Evolutionary conservation across 2,329 filamentous ascomycete species (phyloP), one percentile per base, ranked within the genome.

Genomic region (Graphiopsis chlorocephala): DNA sequence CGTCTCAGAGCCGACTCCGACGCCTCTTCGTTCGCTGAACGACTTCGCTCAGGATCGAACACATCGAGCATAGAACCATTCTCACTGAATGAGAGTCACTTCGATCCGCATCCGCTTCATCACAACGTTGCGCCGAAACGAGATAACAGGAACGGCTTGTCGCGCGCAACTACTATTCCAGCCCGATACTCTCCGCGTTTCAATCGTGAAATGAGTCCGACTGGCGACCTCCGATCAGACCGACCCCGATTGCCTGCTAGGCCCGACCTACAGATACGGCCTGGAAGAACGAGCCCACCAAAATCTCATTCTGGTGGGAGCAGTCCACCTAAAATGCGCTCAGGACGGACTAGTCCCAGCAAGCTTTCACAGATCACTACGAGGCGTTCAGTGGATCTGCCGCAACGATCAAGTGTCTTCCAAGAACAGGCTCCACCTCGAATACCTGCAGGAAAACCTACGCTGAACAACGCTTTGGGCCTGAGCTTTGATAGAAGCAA

Each of bases 241-340:
- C 65, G 71, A 12, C 75, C 75, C 17, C 58, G 72, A 55, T 64
- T 77, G 38, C 75, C 75, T 6, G 69, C 67, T 5, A 66, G 75
- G 48, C 75, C 74, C 17, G 74, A 76, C 28, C 61, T 75, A 6
- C 72, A 75, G 62, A 69, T 68, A 7, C 65, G 69, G 14, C 69
- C 73, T 17, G 74, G 75, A 23, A 66, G 73, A 3, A 69, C 66
- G 6, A 75, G 74, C 64, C 74, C 74, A 15, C 64, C 64, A 1
- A 73, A 71, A 42, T 28, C 66, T 20, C 61, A 67, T n/a, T 74
- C 70, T 26, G 72, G 71, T 20, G 66, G 69, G 23, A 70, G 61
- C 4, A 74, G 72, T 53, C 73, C 73, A 11, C 64, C 69, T 2
- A 75, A 73, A 50, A 17, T 42, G 26, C 42, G 52, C 11, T 64